Evolutionary conservation across 371 early-diverging fungal genomes (phyloP).

Genomic region (Synchytrium microbalum): DNA sequence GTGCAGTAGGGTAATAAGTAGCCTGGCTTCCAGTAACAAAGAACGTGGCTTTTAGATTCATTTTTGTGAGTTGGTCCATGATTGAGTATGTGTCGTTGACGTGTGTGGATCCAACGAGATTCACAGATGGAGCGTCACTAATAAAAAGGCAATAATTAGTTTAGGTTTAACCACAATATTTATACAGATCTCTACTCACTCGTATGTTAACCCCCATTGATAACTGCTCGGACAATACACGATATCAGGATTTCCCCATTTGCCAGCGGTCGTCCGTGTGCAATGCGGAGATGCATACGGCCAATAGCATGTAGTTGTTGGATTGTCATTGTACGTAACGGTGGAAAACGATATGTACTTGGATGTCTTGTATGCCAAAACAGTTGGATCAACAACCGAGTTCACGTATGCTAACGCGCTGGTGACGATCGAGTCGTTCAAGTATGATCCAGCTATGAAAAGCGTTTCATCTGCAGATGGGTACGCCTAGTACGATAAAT

Average conservation of each 20-base stretch:
- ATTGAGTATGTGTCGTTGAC: background rate
- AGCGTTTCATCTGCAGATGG: background rate
- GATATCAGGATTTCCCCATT: no score
- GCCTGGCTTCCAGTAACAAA: slow-evolving; percentile 62
- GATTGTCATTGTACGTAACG: slow-evolving; percentile 9
- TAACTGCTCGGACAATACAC: background rate
- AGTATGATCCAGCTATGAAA: background rate
- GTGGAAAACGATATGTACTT: slow-evolving; percentile 9
- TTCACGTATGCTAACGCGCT: slow-evolving; percentile 11
- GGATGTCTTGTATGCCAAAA: slow-evolving; percentile 10
- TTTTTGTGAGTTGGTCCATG: background rate
- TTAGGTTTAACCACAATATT: background rate
- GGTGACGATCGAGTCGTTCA: background rate
- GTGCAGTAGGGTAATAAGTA: slow-evolving; percentile 36
- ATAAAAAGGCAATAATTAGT: background rate
- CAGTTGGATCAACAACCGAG: slow-evolving; percentile 7
- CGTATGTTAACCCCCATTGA: background rate
- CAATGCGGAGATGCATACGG: no score
- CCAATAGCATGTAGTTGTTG: slow-evolving; percentile 4
- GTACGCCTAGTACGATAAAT: no score
- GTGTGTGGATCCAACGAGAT: background rate
- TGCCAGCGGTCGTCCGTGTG: no score
- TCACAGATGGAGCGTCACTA: background rate
- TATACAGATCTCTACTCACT: background rate
- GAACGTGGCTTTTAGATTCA: slow-evolving; percentile 16